Percentiles rank a stretch among this genome's conserved stretches.
phyloP scores from a whole-genome alignment of 2,329 filamentous ascomycete species.

The Apiospora aurea region DNA sequence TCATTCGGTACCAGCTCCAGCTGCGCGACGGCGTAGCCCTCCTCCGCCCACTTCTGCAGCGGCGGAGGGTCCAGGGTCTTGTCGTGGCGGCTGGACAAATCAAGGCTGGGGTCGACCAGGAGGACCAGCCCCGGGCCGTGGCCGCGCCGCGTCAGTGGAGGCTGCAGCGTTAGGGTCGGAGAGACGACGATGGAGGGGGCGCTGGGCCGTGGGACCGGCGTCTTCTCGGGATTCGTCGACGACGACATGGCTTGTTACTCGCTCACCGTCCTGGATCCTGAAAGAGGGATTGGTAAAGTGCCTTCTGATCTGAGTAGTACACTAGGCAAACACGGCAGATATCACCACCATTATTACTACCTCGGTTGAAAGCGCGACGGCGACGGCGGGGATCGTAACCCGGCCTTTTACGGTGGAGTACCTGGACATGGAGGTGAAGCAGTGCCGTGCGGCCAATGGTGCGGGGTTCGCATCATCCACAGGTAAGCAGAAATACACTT shows the following conservation, averaged over 20 bases:
- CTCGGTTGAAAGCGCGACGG: neutral
- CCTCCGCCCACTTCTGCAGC: slow-evolving; percentile 73
- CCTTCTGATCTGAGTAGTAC: neutral
- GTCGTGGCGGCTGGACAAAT: slow-evolving; percentile 32
- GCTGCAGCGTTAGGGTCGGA: slow-evolving; percentile 36
- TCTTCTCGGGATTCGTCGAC: slow-evolving; percentile 19
- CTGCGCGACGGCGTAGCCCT: slow-evolving; percentile 69
- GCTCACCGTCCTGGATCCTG: neutral
- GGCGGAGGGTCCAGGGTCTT: slow-evolving; percentile 57
- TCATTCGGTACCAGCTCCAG: slow-evolving; percentile 44
- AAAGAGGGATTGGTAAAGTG: neutral
- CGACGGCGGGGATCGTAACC: neutral
- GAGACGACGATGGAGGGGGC: neutral
- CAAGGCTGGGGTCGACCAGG: slow-evolving; percentile 35
- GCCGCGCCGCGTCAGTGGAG: slow-evolving; percentile 46
- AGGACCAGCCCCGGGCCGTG: slow-evolving; percentile 47
- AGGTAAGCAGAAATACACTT: neutral
- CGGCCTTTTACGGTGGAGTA: neutral
- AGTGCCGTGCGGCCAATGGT: slow-evolving; percentile 1
- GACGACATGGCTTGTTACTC: slow-evolving; percentile 12
- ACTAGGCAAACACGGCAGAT: neutral
- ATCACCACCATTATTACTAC: neutral
- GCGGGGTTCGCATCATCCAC: slow-evolving; percentile 3
- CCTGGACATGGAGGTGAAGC: neutral
- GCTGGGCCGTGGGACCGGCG: slow-evolving; percentile 18